Conservation (phyloP, 1,139 yeast genomes). For the Candida sanyaensis region DNA sequence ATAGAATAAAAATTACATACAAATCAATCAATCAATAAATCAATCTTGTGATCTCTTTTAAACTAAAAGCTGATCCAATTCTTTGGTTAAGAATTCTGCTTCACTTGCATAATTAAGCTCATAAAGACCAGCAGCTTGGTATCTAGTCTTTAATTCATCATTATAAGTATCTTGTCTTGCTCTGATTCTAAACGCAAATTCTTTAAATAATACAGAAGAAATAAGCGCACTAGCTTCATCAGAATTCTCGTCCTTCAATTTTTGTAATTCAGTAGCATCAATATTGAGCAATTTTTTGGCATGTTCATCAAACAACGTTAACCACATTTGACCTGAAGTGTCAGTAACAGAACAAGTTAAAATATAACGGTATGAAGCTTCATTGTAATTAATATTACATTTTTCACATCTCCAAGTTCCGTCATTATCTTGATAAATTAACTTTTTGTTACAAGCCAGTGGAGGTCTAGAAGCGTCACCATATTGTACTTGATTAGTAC, state of each 20-base stretch:
- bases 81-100: slow-evolving; percentile 56
- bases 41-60: slow-evolving; percentile 12
- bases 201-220: slow-evolving; percentile 61
- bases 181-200: slow-evolving; percentile 71
- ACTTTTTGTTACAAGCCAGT: slow-evolving; percentile 72
- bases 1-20: not conserved
- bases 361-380: slow-evolving; percentile 80
- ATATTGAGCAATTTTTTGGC: slow-evolving; percentile 70
- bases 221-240: slow-evolving; percentile 50
- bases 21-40: too few species aligned
- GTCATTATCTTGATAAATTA: slow-evolving; percentile 67
- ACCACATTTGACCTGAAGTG: slow-evolving; percentile 81
- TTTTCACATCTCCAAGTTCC: slow-evolving; percentile 93
- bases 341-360: slow-evolving; percentile 74
- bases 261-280: slow-evolving; percentile 66
- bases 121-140: slow-evolving; percentile 58
- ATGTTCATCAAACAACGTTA: slow-evolving; percentile 83
- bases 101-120: slow-evolving; percentile 64
- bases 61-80: slow-evolving; percentile 43
- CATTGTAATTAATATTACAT: slow-evolving; percentile 68
- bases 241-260: slow-evolving; percentile 46
- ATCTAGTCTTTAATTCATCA: slow-evolving; percentile 76
- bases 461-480: slow-evolving; percentile 20
- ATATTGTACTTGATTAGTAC: slow-evolving; percentile 48
- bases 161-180: slow-evolving; percentile 86